A percentile compares a stretch with the other conserved stretches of the same genome.
These are phyloP conservation scores for Lachnellula arida DNA, from an alignment of 2,329 filamentous ascomycete species.

Conservation along the genomic window DNA sequence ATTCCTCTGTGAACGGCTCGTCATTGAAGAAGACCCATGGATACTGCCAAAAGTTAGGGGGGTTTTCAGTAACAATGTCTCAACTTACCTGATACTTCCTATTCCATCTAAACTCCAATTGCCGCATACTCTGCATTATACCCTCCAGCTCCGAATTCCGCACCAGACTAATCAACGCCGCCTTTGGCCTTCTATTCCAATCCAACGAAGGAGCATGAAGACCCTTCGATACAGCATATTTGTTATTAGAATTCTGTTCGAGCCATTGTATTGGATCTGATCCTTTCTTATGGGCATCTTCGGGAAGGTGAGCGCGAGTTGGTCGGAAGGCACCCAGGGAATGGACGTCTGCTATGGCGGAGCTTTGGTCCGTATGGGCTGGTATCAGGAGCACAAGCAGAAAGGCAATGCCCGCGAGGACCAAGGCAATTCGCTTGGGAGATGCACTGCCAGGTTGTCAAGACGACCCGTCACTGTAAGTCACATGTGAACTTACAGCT, in stretches of 20 bases:
- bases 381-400: slow-evolving; percentile 4
- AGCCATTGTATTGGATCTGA: slow-evolving; percentile 33
- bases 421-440: not conserved
- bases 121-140: slow-evolving; percentile 64
- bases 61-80: not conserved
- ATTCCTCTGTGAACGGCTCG: slow-evolving; percentile 70
- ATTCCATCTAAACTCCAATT: slow-evolving; percentile 76
- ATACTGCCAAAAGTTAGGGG: slow-evolving; percentile 46
- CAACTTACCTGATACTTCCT: slow-evolving; percentile 42
- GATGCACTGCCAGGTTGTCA: slow-evolving; percentile 3
- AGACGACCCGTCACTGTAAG: not conserved
- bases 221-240: slow-evolving; percentile 22
- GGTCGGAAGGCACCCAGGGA: slow-evolving; percentile 5
- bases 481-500: slow-evolving; percentile 9
- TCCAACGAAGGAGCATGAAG: not conserved
- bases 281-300: slow-evolving; percentile 1
- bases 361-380: not conserved
- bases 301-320: slow-evolving; percentile 2
- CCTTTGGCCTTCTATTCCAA: slow-evolving; percentile 29
- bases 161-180: slow-evolving; percentile 60
- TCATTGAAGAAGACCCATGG: slow-evolving; percentile 89
- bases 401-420: not conserved
- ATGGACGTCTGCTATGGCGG: not conserved
- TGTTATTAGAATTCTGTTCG: slow-evolving; percentile 32
- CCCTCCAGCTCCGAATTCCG: slow-evolving; percentile 65